Conservation (phyloP, 768 basidiomycete species). For the Mycena venus region DNA sequence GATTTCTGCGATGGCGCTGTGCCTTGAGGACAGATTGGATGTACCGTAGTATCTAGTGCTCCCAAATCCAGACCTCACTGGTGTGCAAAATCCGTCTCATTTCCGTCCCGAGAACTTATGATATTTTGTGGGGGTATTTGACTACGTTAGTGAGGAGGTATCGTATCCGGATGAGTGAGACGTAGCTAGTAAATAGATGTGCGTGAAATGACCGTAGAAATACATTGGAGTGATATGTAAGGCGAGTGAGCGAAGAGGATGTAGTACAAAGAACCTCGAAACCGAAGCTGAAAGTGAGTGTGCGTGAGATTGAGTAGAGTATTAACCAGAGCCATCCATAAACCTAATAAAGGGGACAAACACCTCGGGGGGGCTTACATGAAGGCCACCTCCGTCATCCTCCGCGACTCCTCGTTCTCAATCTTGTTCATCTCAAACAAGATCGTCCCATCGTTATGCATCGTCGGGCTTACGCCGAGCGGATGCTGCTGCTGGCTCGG, state of each 20-base stretch:
- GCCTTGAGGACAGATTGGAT: too few relatives aligned
- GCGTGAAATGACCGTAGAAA: not conserved
- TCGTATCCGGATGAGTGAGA: not conserved
- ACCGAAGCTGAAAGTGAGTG: not conserved
- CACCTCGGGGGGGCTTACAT: constrained; percentile 53
- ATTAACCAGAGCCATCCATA: not conserved
- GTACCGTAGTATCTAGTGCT: too few relatives aligned
- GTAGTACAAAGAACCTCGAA: not conserved
- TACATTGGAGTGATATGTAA: not conserved
- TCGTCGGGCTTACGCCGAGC: constrained; percentile 65
- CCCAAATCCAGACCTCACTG: too few relatives aligned
- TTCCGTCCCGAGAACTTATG: too few relatives aligned
- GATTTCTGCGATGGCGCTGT: too few relatives aligned
- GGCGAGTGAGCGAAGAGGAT: too few relatives aligned
- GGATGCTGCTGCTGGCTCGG: constrained; percentile 44
- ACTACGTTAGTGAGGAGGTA: not conserved
- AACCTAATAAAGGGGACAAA: not conserved
- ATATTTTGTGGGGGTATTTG: not conserved
- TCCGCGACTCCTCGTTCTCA: constrained; percentile 75
- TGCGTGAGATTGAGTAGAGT: not conserved
- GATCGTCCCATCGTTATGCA: constrained; percentile 73
- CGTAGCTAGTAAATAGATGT: not conserved
- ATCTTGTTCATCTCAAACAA: constrained; percentile 65
- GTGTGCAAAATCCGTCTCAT: too few relatives aligned
- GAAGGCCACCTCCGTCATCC: constrained; percentile 82